Percentiles rank a stretch among this genome's conserved stretches.
phyloP scores from a whole-genome alignment of 257 asterid genomes.

The Solanum peruvianum region DNA sequence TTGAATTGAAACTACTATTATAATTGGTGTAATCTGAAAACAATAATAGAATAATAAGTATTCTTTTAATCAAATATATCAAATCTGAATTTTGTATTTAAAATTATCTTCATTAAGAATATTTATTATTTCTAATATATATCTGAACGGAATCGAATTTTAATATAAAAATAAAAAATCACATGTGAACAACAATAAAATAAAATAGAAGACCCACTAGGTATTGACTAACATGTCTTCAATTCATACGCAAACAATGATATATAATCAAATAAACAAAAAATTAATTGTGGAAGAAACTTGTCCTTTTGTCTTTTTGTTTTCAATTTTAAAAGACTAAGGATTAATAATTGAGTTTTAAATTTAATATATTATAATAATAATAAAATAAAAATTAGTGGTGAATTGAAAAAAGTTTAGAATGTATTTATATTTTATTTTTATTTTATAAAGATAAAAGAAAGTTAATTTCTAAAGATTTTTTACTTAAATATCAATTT shows the following conservation, averaged over 20 bases:
- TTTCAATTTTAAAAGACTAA: neutral
- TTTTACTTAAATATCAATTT: too few relatives aligned
- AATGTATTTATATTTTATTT: neutral
- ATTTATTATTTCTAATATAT: too few relatives aligned
- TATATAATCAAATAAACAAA: neutral
- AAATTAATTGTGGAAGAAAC: neutral
- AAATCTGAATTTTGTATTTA: too few relatives aligned
- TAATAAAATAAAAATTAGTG: too few relatives aligned
- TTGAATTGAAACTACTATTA: neutral
- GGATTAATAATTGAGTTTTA: neutral
- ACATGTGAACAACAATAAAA: neutral
- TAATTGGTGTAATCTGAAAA: too few relatives aligned
- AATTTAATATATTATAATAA: too few relatives aligned
- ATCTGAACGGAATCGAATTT: too few relatives aligned
- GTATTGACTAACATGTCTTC: neutral
- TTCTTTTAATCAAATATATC: too few relatives aligned
- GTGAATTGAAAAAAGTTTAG: too few relatives aligned
- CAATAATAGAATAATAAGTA: too few relatives aligned
- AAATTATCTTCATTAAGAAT: neutral
- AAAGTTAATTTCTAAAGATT: neutral
- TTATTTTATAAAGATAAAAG: too few relatives aligned
- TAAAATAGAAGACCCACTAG: neutral
- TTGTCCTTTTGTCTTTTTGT: neutral
- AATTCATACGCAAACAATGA: neutral
- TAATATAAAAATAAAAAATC: too few relatives aligned